Evolutionary conservation across 768 basidiomycete species (phyloP).

Genomic region (Leccinum pellstonianum): DNA sequence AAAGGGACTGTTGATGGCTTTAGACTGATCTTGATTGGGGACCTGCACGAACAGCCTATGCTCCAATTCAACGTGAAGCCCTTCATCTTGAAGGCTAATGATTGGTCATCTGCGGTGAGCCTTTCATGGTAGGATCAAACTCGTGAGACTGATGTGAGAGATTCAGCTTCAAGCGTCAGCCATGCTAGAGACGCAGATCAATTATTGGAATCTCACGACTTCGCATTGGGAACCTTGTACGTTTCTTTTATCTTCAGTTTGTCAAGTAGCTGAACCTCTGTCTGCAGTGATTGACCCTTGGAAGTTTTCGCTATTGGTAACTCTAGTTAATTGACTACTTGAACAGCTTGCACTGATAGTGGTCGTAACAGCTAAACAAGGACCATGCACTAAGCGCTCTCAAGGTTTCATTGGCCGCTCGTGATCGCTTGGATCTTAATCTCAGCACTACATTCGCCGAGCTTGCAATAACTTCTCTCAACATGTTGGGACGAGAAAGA

Average conservation of each 20-base stretch:
- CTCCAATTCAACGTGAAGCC: slow-evolving; percentile 85
- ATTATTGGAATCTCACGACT: slow-evolving; percentile 95
- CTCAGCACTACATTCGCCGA: slow-evolving; percentile 89
- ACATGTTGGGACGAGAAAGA: slow-evolving; percentile 72
- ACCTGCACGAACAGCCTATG: slow-evolving; percentile 92
- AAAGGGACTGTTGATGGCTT: slow-evolving; percentile 89
- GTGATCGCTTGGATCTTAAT: slow-evolving; percentile 87
- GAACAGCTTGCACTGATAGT: slow-evolving; percentile 14
- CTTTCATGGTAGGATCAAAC: neutral
- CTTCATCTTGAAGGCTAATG: slow-evolving; percentile 78
- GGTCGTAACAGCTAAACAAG: slow-evolving; percentile 49
- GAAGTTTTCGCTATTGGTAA: slow-evolving; percentile 76
- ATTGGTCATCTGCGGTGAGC: slow-evolving; percentile 90
- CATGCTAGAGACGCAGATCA: slow-evolving; percentile 77
- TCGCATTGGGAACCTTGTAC: slow-evolving; percentile 96
- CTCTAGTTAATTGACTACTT: slow-evolving; percentile 4
- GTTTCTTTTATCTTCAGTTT: slow-evolving; percentile 21
- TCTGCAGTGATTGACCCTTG: slow-evolving; percentile 89
- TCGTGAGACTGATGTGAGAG: slow-evolving; percentile 1
- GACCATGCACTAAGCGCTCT: slow-evolving; percentile 51
- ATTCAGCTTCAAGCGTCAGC: slow-evolving; percentile 79
- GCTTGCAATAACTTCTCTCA: slow-evolving; percentile 69
- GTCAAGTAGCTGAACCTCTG: slow-evolving; percentile 11
- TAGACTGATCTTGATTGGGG: slow-evolving; percentile 90
- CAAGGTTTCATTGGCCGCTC: slow-evolving; percentile 62